Evolutionary conservation across 257 asterid species (phyloP).

Genomic region (Rhazya stricta): DNA sequence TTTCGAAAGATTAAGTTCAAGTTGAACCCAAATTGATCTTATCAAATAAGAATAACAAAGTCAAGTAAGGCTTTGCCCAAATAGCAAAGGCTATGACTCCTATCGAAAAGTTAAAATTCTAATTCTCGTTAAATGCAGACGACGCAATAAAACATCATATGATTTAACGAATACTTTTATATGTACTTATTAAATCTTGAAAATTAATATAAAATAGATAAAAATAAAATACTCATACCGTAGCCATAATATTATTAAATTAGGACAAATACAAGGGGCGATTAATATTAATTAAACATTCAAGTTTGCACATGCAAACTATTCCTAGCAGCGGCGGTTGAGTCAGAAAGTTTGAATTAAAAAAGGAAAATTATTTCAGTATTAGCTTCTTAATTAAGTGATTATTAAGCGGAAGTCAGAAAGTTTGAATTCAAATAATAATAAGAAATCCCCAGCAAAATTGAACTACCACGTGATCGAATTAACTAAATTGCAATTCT

Average conservation of each 20-base stretch:
- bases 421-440: neutral
- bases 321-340: slow-evolving; percentile 18
- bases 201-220: too few relatives aligned
- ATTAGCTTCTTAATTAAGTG: neutral
- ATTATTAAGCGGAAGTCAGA: neutral
- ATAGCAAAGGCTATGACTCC: too few relatives aligned
- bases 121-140: too few relatives aligned
- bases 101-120: too few relatives aligned
- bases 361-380: neutral
- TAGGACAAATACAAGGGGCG: neutral
- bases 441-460: neutral
- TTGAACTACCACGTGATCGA: slow-evolving; percentile 10
- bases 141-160: too few relatives aligned
- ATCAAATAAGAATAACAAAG: too few relatives aligned
- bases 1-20: too few relatives aligned
- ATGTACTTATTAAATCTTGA: too few relatives aligned
- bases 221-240: too few relatives aligned
- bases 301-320: slow-evolving; percentile 35
- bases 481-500: neutral
- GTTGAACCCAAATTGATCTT: too few relatives aligned
- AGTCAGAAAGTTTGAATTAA: slow-evolving; percentile 19
- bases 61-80: too few relatives aligned
- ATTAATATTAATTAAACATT: neutral
- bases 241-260: neutral
- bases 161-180: too few relatives aligned